Percentiles rank a stretch among this genome's conserved stretches.
Conservation (phyloP, 495 filamentous ascomycete species). For the Platismatia glauca region DNA sequence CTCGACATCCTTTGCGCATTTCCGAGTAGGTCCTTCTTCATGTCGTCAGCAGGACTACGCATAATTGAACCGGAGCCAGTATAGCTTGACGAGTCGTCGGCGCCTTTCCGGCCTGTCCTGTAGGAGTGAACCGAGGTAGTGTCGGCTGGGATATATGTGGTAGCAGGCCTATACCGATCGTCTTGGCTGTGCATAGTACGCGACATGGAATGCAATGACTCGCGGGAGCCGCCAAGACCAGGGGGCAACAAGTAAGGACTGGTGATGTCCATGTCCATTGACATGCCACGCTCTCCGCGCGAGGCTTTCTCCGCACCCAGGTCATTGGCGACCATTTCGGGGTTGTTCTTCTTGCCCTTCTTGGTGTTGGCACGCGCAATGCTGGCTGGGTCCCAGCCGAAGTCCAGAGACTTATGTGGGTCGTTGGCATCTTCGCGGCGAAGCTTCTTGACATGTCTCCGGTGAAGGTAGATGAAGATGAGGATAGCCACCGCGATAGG, state of each 20-base stretch:
- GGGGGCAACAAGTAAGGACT: constrained; percentile 89
- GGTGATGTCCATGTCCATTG: constrained; percentile 70
- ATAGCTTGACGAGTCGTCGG: constrained; percentile 57
- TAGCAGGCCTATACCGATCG: constrained; percentile 75
- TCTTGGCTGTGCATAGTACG: constrained; percentile 57
- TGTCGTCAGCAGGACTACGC: constrained; percentile 38
- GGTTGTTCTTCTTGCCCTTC: constrained; percentile 33
- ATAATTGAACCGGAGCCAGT: constrained; percentile 43
- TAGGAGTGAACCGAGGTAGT: constrained; percentile 49
- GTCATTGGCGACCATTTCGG: constrained; percentile 36
- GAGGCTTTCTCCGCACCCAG: constrained; percentile 34
- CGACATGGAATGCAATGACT: constrained; percentile 79
- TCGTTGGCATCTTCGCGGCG: constrained; percentile 74
- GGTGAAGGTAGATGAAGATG: constrained; percentile 67
- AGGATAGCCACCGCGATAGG: constrained; percentile 60
- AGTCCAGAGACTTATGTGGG: constrained; percentile 87
- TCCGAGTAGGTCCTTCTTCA: constrained; percentile 50
- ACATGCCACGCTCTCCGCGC: constrained; percentile 61
- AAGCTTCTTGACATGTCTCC: constrained; percentile 63
- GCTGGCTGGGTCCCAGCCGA: constrained; percentile 53
- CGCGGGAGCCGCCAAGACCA: constrained; percentile 63
- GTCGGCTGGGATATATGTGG: constrained; percentile 50
- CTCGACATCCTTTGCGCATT: constrained; percentile 59
- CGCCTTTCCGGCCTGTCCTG: constrained; percentile 32
- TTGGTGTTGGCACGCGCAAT: constrained; percentile 7